Conservation (phyloP, 257 asterid species). For the Handroanthus guayacan region DNA sequence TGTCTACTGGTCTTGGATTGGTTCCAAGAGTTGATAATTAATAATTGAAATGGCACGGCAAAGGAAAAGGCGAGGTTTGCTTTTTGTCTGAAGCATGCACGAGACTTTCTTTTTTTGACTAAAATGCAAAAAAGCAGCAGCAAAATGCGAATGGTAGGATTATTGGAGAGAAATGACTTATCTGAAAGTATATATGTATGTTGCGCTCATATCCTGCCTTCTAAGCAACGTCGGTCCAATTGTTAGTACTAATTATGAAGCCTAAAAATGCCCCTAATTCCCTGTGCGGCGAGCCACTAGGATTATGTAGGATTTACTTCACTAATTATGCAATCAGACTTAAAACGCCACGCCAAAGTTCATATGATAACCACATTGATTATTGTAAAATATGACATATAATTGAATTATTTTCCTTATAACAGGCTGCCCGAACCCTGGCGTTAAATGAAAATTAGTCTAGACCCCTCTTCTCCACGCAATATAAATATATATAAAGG, state of each 20-base stretch:
- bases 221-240: conserved; percentile 19
- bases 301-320: neutral
- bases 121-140: neutral
- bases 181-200: neutral
- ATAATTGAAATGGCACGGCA: neutral
- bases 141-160: neutral
- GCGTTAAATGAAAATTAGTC: neutral
- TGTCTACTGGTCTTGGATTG: neutral
- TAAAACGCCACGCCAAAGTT: neutral
- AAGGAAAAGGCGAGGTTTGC: neutral
- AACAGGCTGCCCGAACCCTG: too few species aligned
- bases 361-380: neutral
- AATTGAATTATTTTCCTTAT: too few species aligned
- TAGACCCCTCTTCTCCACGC: neutral
- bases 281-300: neutral
- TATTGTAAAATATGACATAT: neutral
- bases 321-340: neutral
- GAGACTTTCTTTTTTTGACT: neutral
- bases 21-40: neutral
- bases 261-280: conserved; percentile 10
- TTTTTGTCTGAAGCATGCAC: neutral
- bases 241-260: conserved; percentile 23
- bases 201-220: conserved; percentile 5
- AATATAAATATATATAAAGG: neutral
- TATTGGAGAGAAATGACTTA: neutral